Conservation (phyloP, 768 basidiomycete genomes). For the Amanita jacksonii region DNA sequence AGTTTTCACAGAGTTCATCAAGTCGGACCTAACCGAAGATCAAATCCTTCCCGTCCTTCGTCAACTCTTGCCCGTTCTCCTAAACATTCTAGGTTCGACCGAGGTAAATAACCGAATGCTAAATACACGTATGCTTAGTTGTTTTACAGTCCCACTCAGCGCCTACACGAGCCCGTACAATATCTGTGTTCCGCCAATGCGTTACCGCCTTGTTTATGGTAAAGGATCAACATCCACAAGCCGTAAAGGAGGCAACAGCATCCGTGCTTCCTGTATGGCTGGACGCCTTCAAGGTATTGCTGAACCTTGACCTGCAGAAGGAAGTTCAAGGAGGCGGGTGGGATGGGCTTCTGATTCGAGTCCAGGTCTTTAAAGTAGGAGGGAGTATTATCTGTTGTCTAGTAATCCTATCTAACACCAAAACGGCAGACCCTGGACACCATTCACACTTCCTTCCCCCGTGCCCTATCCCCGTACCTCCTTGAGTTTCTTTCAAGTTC, state of each 20-base stretch:
- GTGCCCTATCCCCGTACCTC: constrained; percentile 54
- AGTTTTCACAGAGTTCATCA: constrained; percentile 90
- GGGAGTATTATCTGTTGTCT: background rate
- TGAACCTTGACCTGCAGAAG: constrained; percentile 49
- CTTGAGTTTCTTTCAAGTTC: constrained; percentile 48
- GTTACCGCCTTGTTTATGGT: constrained; percentile 89
- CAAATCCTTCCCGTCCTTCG: constrained; percentile 90
- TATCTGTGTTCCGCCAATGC: constrained; percentile 88
- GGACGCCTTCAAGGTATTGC: constrained; percentile 75
- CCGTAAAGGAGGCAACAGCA: constrained; percentile 74
- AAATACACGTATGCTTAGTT: constrained; percentile 7
- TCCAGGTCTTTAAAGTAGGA: constrained; percentile 81
- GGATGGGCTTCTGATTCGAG: constrained; percentile 73
- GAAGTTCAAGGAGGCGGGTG: constrained; percentile 62
- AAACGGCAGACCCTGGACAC: constrained; percentile 53
- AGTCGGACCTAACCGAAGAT: constrained; percentile 87
- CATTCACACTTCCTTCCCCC: constrained; percentile 76
- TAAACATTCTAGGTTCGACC: constrained; percentile 66
- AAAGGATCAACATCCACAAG: constrained; percentile 83
- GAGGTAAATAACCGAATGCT: constrained; percentile 38
- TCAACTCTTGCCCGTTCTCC: constrained; percentile 77
- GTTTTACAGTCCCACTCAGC: constrained; percentile 54
- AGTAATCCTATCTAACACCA: background rate
- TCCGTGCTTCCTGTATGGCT: constrained; percentile 86
- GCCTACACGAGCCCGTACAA: constrained; percentile 73